A percentile compares a stretch with the other conserved stretches of the same genome.
Conservation (phyloP, 176 grass and related monocot genomes). For the Cocos nucifera region DNA sequence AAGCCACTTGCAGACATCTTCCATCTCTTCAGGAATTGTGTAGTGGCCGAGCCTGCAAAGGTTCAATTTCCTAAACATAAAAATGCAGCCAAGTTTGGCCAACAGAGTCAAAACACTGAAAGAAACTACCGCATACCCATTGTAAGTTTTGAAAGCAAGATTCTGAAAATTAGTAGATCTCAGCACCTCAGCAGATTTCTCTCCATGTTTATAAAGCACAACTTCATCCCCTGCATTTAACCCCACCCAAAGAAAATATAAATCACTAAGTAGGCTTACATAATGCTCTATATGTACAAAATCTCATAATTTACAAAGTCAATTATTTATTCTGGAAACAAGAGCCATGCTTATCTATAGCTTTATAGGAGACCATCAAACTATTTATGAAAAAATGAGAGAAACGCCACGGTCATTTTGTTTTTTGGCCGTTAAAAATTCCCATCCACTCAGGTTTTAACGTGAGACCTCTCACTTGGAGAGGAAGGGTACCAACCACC, state of each 20-base stretch:
- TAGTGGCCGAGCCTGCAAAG: slow-evolving; percentile 81
- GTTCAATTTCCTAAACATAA: slow-evolving; percentile 9
- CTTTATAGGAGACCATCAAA: too few relatives aligned
- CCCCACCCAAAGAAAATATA: neutral
- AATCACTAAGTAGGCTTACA: too few relatives aligned
- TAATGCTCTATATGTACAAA: too few relatives aligned
- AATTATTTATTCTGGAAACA: too few relatives aligned
- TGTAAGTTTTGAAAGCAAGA: slow-evolving; percentile 74
- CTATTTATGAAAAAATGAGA: too few relatives aligned
- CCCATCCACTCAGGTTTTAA: too few relatives aligned
- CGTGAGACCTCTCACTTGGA: too few relatives aligned
- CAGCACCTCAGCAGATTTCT: slow-evolving; percentile 61
- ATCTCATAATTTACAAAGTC: too few relatives aligned
- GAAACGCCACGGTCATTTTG: too few relatives aligned
- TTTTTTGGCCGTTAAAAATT: too few relatives aligned
- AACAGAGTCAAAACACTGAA: neutral
- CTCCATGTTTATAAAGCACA: slow-evolving; percentile 73
- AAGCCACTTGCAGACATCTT: slow-evolving; percentile 77
- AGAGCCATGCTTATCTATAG: too few relatives aligned
- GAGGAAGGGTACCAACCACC: too few relatives aligned
- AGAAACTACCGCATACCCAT: slow-evolving; percentile 32
- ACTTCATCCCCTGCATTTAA: slow-evolving; percentile 71
- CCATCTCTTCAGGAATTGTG: slow-evolving; percentile 88
- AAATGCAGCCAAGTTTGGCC: neutral
- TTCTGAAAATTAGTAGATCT: slow-evolving; percentile 74